A percentile compares a stretch with the other conserved stretches of the same genome.
Conservation (phyloP, 306 rosid genomes). For the Gastrolobium bilobum region DNA sequence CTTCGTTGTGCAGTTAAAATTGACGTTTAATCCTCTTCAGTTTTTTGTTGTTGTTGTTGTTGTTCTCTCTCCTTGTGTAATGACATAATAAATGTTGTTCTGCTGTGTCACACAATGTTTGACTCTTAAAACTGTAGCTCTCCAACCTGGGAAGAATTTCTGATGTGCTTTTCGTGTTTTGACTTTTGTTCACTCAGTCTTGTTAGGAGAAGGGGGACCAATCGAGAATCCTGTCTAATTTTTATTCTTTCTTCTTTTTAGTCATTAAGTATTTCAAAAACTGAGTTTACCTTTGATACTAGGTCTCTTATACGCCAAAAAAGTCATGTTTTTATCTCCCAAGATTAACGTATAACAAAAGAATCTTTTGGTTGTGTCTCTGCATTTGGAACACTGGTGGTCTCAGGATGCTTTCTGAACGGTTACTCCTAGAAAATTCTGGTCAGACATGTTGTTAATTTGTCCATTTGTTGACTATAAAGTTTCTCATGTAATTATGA, state of each 20-base stretch:
- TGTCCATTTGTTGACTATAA: too few species aligned
- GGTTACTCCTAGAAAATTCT: too few species aligned
- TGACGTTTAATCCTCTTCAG: not conserved
- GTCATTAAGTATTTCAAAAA: not conserved
- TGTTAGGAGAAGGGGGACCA: conserved; percentile 19
- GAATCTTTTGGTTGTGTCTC: not conserved
- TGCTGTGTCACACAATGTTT: conserved; percentile 38
- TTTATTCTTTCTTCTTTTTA: not conserved
- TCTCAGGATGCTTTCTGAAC: not conserved
- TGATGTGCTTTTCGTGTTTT: not conserved
- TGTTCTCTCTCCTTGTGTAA: not conserved
- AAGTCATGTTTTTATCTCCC: not conserved
- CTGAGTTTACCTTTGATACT: not conserved
- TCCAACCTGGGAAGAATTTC: not conserved
- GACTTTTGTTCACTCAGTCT: conserved; percentile 4
- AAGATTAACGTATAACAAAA: not conserved
- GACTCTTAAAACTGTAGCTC: conserved; percentile 28
- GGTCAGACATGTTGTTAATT: too few species aligned
- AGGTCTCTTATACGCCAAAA: too few species aligned
- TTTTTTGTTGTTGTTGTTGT: not conserved
- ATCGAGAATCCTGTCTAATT: not conserved
- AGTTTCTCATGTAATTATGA: too few species aligned
- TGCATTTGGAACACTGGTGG: not conserved
- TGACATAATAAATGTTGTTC: not conserved
- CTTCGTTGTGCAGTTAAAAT: not conserved